Evolutionary conservation across 164 flowering plant species (phyloP).

Genomic region (Euptelea pleiosperma): DNA sequence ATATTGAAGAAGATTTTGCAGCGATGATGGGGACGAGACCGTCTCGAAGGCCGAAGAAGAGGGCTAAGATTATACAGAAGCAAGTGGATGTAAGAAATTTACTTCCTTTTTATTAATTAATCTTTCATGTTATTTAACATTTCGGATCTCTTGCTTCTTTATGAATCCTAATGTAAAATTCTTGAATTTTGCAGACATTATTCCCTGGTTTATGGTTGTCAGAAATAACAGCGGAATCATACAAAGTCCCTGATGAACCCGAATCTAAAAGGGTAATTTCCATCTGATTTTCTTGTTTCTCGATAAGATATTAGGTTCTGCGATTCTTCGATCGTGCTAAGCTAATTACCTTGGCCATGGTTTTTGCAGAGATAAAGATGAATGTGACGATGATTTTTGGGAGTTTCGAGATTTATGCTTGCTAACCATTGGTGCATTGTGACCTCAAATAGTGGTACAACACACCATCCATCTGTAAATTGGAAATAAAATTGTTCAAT

Average conservation of each 20-base stretch:
- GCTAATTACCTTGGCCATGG: neutral
- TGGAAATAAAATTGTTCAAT: constrained; percentile 9
- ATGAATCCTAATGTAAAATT: neutral
- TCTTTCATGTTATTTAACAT: neutral
- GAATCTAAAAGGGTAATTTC: constrained; percentile 35
- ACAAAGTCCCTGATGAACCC: constrained; percentile 42
- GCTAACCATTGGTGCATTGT: constrained; percentile 16
- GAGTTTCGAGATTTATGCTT: constrained; percentile 3
- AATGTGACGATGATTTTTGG: neutral
- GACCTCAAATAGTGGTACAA: constrained; percentile 17
- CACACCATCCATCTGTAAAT: constrained; percentile 11
- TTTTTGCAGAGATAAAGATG: constrained; percentile 22
- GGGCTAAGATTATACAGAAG: constrained; percentile 46
- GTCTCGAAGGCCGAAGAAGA: constrained; percentile 69
- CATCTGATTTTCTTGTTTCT: neutral
- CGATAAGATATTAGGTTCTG: neutral
- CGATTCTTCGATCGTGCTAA: neutral
- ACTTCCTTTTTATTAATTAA: neutral
- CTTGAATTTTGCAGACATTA: constrained; percentile 30
- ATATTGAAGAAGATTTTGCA: constrained; percentile 70
- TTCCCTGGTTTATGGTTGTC: constrained; percentile 59
- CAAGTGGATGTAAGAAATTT: constrained; percentile 53
- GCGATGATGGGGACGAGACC: constrained; percentile 50
- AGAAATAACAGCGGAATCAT: constrained; percentile 42
- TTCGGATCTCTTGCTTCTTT: neutral